Evolutionary conservation across 2,329 filamentous ascomycete species (phyloP).

Genomic region (Chaetomium globosum): DNA sequence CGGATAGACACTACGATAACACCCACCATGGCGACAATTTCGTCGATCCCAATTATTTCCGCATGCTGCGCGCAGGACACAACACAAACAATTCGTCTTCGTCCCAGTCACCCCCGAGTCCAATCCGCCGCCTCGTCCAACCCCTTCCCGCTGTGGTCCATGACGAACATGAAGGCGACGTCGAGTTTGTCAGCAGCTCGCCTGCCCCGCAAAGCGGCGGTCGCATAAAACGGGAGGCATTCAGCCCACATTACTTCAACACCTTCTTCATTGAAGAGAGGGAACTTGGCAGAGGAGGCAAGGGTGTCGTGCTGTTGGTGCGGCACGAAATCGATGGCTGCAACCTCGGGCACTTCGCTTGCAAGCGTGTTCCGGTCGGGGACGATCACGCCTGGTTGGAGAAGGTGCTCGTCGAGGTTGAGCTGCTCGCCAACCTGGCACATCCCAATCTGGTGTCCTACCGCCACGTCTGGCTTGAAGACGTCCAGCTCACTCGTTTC

Average conservation of each 20-base stretch:
- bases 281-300: slow-evolving; percentile 85
- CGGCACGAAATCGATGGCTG: slow-evolving; percentile 90
- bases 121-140: slow-evolving; percentile 57
- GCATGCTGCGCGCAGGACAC: slow-evolving; percentile 71
- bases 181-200: slow-evolving; percentile 59
- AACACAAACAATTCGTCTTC: slow-evolving; percentile 49
- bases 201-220: slow-evolving; percentile 54
- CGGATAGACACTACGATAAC: slow-evolving; percentile 55
- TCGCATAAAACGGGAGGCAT: slow-evolving; percentile 82
- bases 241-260: slow-evolving; percentile 90
- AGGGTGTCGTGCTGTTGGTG: slow-evolving; percentile 93
- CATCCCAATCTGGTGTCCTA: slow-evolving; percentile 97
- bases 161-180: slow-evolving; percentile 38
- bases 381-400: slow-evolving; percentile 95
- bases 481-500: slow-evolving; percentile 80
- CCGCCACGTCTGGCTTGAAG: slow-evolving; percentile 94
- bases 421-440: slow-evolving; percentile 85
- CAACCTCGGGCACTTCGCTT: slow-evolving; percentile 86
- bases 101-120: slow-evolving; percentile 52
- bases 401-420: slow-evolving; percentile 90
- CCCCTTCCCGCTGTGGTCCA: slow-evolving; percentile 44
- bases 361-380: slow-evolving; percentile 93
- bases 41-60: slow-evolving; percentile 91
- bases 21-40: slow-evolving; percentile 62
- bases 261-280: slow-evolving; percentile 89